Conservation (phyloP, 2,329 filamentous ascomycete genomes). For the Fusarium scirpi region DNA sequence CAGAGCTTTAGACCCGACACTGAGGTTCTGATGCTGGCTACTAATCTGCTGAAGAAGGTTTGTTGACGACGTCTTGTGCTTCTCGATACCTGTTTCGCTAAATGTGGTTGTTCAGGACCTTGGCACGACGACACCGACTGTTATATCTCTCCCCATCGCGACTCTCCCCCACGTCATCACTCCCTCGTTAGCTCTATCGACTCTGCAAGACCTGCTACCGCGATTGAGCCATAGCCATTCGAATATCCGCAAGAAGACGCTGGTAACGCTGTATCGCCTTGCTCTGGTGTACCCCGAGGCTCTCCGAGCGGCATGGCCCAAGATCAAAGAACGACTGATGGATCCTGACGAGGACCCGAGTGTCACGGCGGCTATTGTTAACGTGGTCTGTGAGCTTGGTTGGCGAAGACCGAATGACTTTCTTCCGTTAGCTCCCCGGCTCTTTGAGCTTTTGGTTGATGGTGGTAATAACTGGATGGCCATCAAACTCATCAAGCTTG, state of each 20-base stretch:
- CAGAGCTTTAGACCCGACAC: slow-evolving; percentile 97
- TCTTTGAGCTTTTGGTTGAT: slow-evolving; percentile 93
- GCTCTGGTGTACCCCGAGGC: slow-evolving; percentile 98
- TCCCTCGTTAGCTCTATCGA: slow-evolving; percentile 88
- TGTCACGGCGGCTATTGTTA: slow-evolving; percentile 95
- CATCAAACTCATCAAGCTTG: slow-evolving; percentile 98
- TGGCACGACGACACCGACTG: slow-evolving; percentile 75
- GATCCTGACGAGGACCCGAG: slow-evolving; percentile 90
- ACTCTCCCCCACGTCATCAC: slow-evolving; percentile 97
- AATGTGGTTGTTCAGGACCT: slow-evolving; percentile 66
- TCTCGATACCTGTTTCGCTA: neutral
- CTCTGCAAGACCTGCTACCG: slow-evolving; percentile 87
- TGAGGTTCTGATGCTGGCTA: slow-evolving; percentile 96
- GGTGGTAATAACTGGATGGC: slow-evolving; percentile 99
- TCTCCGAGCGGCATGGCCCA: slow-evolving; percentile 91
- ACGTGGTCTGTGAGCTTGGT: slow-evolving; percentile 95
- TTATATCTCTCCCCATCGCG: slow-evolving; percentile 86
- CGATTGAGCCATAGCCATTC: slow-evolving; percentile 88
- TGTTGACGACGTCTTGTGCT: neutral
- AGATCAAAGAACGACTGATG: slow-evolving; percentile 93
- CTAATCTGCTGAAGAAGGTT: slow-evolving; percentile 95
- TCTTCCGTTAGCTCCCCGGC: slow-evolving; percentile 85
- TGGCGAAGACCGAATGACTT: slow-evolving; percentile 96
- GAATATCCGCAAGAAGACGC: slow-evolving; percentile 91
- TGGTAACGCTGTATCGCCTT: slow-evolving; percentile 92